Conservation (phyloP, 768 basidiomycete genomes). For the Lyophyllum semitale region DNA sequence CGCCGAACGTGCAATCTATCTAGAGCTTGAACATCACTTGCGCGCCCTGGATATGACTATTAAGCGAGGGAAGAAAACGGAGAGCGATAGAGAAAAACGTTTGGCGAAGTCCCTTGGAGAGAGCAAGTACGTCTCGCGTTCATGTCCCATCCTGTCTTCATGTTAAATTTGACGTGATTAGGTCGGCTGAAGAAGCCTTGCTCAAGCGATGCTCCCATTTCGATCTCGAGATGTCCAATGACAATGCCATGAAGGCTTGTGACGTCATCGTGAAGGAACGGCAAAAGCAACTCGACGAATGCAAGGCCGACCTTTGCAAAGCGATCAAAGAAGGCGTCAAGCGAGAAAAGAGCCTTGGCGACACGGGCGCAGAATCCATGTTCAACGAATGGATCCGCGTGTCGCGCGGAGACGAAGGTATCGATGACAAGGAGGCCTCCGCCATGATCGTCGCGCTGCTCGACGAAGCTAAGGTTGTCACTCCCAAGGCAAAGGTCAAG, state of each 20-base stretch:
- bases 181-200: conserved; percentile 89
- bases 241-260: conserved; percentile 88
- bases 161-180: conserved; percentile 27
- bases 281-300: conserved; percentile 75
- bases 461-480: conserved; percentile 56
- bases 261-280: conserved; percentile 89
- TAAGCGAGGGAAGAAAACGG: conserved; percentile 60
- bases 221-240: conserved; percentile 71
- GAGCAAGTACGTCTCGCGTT: conserved; percentile 63
- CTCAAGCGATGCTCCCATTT: conserved; percentile 96
- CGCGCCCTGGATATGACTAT: conserved; percentile 88
- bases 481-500: conserved; percentile 48
- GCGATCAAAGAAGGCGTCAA: conserved; percentile 67
- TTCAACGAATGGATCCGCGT: conserved; percentile 79
- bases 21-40: conserved; percentile 92
- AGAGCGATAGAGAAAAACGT: conserved; percentile 89
- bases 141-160: neutral
- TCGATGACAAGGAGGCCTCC: conserved; percentile 79
- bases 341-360: conserved; percentile 69
- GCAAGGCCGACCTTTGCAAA: conserved; percentile 68
- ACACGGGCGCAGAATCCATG: conserved; percentile 68
- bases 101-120: conserved; percentile 85
- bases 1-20: conserved; percentile 91
- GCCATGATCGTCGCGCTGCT: conserved; percentile 59
- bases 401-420: conserved; percentile 60